These are phyloP conservation scores for Coccinonectria pachysandricola DNA, from an alignment of 2,329 filamentous ascomycete species.

Conservation along the genomic window DNA sequence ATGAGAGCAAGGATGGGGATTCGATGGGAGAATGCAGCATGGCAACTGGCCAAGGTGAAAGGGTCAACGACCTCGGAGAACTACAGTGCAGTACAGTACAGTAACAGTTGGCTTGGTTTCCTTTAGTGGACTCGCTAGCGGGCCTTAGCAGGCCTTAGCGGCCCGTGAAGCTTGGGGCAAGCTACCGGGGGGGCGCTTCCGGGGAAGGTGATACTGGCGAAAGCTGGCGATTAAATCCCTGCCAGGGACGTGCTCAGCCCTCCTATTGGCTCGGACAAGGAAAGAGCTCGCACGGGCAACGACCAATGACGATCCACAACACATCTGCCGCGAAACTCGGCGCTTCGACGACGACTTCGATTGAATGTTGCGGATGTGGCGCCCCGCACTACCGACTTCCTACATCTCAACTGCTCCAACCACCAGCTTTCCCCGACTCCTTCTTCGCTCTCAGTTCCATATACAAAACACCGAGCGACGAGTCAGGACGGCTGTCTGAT, in stretches of 20 bases:
- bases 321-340: constrained; percentile 21
- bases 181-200: not conserved
- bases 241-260: constrained; percentile 23
- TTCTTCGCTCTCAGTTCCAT: too few species aligned
- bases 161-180: not conserved
- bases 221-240: constrained; percentile 26
- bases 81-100: too few species aligned
- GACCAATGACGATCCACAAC: constrained; percentile 28
- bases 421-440: too few species aligned
- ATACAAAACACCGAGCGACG: too few species aligned
- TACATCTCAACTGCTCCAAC: constrained; percentile 16
- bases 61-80: too few species aligned
- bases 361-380: constrained; percentile 16
- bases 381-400: constrained; percentile 20
- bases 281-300: constrained; percentile 16
- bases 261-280: constrained; percentile 22
- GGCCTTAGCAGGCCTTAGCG: not conserved
- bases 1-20: too few species aligned
- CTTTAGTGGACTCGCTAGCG: too few species aligned
- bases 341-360: constrained; percentile 24
- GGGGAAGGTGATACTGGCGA: too few species aligned
- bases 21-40: too few species aligned
- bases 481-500: too few species aligned
- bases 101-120: too few species aligned
- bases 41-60: too few species aligned